Evolutionary conservation across 495 filamentous ascomycete genomes (phyloP).

Genomic region (Annulohypoxylon stygium): DNA sequence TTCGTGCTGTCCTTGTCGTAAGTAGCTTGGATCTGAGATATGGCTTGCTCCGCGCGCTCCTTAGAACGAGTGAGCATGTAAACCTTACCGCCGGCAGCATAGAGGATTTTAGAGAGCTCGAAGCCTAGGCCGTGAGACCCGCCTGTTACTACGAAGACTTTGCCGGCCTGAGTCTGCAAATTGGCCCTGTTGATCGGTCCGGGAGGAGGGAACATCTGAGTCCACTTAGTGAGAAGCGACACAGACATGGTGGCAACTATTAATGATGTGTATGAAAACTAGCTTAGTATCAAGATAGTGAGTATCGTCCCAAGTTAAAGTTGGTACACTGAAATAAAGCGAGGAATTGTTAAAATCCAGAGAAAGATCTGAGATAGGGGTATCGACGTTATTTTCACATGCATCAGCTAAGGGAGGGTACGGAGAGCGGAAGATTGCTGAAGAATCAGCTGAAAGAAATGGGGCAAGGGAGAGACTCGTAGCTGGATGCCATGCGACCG

Average conservation of each 20-base stretch:
- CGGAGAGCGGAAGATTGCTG: no score
- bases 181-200: neutral
- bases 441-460: no score
- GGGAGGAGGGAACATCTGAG: conserved; percentile 3
- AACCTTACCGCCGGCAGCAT: neutral
- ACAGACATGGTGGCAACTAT: conserved; percentile 56
- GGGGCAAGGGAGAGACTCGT: no score
- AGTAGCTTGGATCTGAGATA: neutral
- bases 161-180: neutral
- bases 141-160: neutral
- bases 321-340: no score
- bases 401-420: no score
- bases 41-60: conserved; percentile 3
- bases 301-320: neutral
- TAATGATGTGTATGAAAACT: conserved; percentile 55
- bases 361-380: no score
- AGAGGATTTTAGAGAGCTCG: neutral
- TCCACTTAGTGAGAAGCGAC: neutral
- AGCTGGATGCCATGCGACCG: no score
- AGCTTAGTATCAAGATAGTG: conserved; percentile 1
- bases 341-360: no score
- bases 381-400: neutral
- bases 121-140: conserved; percentile 1
- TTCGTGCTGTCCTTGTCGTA: neutral
- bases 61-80: neutral